These are phyloP conservation scores for Paramecium tetraurelia DNA, from an alignment of 73 alveolate genomes.

Conservation along the genomic window DNA sequence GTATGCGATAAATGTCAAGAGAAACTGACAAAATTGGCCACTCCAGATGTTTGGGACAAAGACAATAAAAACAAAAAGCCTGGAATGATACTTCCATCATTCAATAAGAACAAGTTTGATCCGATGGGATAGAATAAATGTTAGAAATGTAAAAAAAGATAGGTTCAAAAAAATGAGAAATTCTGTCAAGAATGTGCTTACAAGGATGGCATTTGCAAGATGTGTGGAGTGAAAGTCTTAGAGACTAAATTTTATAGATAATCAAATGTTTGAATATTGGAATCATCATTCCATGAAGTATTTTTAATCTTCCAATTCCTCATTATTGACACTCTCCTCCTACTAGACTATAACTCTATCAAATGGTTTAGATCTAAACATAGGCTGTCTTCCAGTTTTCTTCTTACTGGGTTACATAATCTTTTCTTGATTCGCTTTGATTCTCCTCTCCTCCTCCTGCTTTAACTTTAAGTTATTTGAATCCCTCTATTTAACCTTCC, in stretches of 20 bases:
- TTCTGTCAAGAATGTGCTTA: constrained; percentile 62
- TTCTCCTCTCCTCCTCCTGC: constrained; percentile 2
- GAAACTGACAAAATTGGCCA: constrained; percentile 10
- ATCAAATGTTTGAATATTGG: constrained; percentile 52
- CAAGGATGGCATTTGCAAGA: constrained; percentile 60
- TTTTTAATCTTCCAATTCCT: constrained; percentile 50
- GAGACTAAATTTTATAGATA: constrained; percentile 62
- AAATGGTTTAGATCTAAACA: constrained; percentile 42
- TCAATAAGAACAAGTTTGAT: constrained; percentile 33
- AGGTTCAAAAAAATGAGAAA: constrained; percentile 46
- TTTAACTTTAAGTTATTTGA: neutral
- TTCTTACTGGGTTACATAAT: constrained; percentile 38
- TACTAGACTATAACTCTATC: neutral
- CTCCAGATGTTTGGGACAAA: constrained; percentile 26
- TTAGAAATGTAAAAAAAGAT: constrained; percentile 41
- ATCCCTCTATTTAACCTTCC: constrained; percentile 8
- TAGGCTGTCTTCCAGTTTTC: constrained; percentile 11
- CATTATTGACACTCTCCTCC: constrained; percentile 4
- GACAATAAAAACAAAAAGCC: constrained; percentile 30
- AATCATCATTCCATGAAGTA: constrained; percentile 36
- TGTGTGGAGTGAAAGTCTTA: constrained; percentile 61
- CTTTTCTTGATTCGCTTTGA: constrained; percentile 8
- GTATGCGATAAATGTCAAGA: constrained; percentile 63
- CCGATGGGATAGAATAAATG: constrained; percentile 56
- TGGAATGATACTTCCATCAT: constrained; percentile 49